phyloP scores from a whole-genome alignment of 1,139 yeast species.

The Arxiozyma bovina region DNA sequence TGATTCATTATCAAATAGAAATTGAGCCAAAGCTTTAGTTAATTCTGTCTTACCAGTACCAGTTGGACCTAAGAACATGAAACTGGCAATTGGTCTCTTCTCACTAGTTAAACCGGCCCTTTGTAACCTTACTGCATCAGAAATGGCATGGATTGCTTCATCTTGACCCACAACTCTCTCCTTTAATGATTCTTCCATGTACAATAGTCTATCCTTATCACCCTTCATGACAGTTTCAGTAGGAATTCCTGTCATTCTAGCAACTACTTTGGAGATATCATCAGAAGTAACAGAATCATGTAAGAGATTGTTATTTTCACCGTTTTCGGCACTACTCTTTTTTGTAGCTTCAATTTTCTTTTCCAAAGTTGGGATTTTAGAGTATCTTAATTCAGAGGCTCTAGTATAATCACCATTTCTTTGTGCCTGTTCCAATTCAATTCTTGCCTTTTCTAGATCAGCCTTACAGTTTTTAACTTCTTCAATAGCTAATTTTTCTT shows the following conservation, averaged over 20 bases:
- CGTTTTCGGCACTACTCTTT: conserved; percentile 26
- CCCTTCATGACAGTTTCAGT: conserved; percentile 87
- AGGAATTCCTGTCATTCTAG: conserved; percentile 94
- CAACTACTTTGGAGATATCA: conserved; percentile 85
- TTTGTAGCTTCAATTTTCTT: conserved; percentile 46
- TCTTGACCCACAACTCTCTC: conserved; percentile 89
- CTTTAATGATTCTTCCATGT: conserved; percentile 73
- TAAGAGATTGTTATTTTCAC: conserved; percentile 36
- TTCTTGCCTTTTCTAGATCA: conserved; percentile 73
- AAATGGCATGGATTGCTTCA: conserved; percentile 79
- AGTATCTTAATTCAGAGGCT: conserved; percentile 85
- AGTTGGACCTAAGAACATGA: conserved; percentile 93
- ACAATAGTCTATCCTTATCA: conserved; percentile 80
- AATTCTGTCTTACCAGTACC: conserved; percentile 97
- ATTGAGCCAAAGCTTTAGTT: conserved; percentile 85
- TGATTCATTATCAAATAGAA: conserved; percentile 77
- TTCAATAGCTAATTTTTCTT: conserved; percentile 67
- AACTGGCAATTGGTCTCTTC: conserved; percentile 90
- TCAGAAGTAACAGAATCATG: conserved; percentile 93
- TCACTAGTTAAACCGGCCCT: conserved; percentile 94
- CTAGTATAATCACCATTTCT: conserved; percentile 77
- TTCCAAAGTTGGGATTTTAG: conserved; percentile 75
- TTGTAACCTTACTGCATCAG: conserved; percentile 92
- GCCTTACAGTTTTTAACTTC: conserved; percentile 69
- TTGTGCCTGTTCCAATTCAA: conserved; percentile 73